Evolutionary conservation across 495 filamentous ascomycete genomes (phyloP).

Genomic region (Aspergillus avenaceus): DNA sequence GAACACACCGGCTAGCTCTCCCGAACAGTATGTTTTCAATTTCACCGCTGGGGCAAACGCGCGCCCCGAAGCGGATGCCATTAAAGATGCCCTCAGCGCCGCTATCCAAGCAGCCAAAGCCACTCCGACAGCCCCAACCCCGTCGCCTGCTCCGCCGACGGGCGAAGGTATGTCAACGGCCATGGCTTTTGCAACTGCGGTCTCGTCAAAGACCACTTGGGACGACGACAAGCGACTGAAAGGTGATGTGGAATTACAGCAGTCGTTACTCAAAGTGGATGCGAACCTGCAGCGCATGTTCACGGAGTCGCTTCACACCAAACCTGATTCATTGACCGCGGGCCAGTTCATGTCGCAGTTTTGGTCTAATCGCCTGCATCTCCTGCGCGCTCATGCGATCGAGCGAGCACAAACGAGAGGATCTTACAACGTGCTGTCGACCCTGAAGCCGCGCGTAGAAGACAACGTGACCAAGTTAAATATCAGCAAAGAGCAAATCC

Average conservation of each 20-base stretch:
- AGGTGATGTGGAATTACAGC: conserved; percentile 72
- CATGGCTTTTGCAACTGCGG: conserved; percentile 57
- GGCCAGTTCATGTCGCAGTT: conserved; percentile 82
- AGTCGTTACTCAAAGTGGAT: conserved; percentile 76
- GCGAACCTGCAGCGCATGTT: conserved; percentile 71
- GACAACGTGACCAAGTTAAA: conserved; percentile 75
- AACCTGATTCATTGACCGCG: conserved; percentile 74
- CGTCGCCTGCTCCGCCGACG: conserved; percentile 23
- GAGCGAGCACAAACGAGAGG: conserved; percentile 80
- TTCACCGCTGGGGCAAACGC: conserved; percentile 78
- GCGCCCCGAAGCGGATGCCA: conserved; percentile 73
- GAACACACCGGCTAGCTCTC: conserved; percentile 42
- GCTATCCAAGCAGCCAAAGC: conserved; percentile 68
- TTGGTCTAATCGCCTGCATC: conserved; percentile 80
- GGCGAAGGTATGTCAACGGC: conserved; percentile 48
- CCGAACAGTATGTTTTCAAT: conserved; percentile 74
- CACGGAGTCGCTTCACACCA: conserved; percentile 69
- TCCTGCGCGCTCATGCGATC: conserved; percentile 86
- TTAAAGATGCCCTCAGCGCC: conserved; percentile 76
- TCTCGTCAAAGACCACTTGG: conserved; percentile 51
- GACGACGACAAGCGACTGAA: conserved; percentile 76
- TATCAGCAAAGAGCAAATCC: conserved; percentile 87
- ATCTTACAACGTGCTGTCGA: conserved; percentile 86
- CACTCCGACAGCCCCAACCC: conserved; percentile 34
- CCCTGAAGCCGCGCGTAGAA: conserved; percentile 76